phyloP scores from a whole-genome alignment of 2,329 filamentous ascomycete species.

The Biscogniauxia sp. region DNA sequence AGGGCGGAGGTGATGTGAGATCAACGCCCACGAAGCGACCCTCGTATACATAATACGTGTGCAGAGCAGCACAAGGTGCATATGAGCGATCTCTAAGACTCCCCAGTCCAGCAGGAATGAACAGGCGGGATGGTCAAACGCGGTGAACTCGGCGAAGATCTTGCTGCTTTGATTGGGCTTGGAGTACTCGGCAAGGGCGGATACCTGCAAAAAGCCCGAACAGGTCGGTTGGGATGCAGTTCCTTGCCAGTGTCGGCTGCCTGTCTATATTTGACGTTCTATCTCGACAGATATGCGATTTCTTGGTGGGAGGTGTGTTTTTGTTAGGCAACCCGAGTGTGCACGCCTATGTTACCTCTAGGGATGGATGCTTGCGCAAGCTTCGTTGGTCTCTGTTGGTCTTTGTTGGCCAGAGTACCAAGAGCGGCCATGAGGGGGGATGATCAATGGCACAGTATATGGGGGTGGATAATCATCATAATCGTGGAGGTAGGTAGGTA shows the following conservation, averaged over 20 bases:
- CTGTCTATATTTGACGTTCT: not conserved
- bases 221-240: constrained; percentile 16
- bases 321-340: not conserved
- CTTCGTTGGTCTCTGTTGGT: not conserved
- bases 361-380: not conserved
- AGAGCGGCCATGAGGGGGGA: not conserved
- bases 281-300: not conserved
- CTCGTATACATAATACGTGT: constrained; percentile 7
- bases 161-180: constrained; percentile 10
- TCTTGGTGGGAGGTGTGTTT: not conserved
- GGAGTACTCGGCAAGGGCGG: constrained; percentile 4
- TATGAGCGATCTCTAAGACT: not conserved
- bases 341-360: not conserved
- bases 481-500: too few species aligned
- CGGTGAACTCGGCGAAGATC: constrained; percentile 15
- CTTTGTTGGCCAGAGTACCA: not conserved
- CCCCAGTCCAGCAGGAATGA: not conserved
- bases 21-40: constrained; percentile 5
- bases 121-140: constrained; percentile 8
- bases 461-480: not conserved
- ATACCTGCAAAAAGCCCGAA: constrained; percentile 20
- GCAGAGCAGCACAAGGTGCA: constrained; percentile 5
- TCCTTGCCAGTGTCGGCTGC: constrained; percentile 6
- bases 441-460: not conserved
- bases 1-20: constrained; percentile 18